Conservation (phyloP, 2,329 filamentous ascomycete species). For the Tetracladium maxilliforme region DNA sequence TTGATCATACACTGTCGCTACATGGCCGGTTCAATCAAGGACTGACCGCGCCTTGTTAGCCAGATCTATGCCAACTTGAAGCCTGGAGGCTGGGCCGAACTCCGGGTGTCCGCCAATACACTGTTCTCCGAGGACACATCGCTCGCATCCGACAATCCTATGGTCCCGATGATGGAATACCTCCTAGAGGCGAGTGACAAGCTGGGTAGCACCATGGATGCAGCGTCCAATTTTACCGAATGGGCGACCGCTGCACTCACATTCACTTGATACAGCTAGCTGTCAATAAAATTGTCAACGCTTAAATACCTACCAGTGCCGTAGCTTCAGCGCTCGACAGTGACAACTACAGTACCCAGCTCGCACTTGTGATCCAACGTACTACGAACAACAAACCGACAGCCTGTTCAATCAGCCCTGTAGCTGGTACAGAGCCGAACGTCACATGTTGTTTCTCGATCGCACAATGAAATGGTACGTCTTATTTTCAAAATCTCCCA, state of each 20-base stretch:
- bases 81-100: slow-evolving; percentile 11
- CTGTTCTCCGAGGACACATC: not conserved
- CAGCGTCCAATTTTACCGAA: slow-evolving; percentile 10
- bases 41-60: slow-evolving; percentile 10
- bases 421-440: too few species aligned
- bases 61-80: slow-evolving; percentile 8
- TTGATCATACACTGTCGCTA: slow-evolving; percentile 21
- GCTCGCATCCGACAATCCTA: slow-evolving; percentile 7
- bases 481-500: too few species aligned
- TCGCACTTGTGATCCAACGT: too few species aligned
- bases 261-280: too few species aligned
- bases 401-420: too few species aligned
- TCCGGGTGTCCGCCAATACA: slow-evolving; percentile 9
- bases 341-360: too few species aligned
- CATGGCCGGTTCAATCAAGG: slow-evolving; percentile 18
- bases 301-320: too few species aligned
- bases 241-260: slow-evolving; percentile 16
- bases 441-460: too few species aligned
- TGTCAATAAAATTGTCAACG: too few species aligned
- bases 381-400: too few species aligned
- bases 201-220: slow-evolving; percentile 15
- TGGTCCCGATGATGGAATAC: slow-evolving; percentile 9
- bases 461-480: too few species aligned
- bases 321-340: too few species aligned
- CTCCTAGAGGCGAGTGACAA: slow-evolving; percentile 13